These are phyloP conservation scores for Globisporangium spiculum DNA, from an alignment of 352 stramenopile genomes.

Conservation along the genomic window DNA sequence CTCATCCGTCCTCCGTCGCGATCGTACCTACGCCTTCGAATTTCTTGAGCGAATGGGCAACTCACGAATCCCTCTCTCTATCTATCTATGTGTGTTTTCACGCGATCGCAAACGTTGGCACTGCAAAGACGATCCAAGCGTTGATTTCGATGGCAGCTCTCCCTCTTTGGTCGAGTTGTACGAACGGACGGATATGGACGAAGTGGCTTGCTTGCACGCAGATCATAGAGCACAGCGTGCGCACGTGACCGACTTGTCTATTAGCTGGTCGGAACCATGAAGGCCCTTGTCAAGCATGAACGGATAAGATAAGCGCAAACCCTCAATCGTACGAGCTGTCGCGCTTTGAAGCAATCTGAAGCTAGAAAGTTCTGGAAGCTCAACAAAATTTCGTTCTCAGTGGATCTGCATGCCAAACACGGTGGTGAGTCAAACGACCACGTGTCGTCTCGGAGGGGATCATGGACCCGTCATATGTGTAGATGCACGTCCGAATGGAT, in stretches of 20 bases:
- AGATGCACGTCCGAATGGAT: conserved; percentile 9
- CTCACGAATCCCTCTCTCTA: neutral
- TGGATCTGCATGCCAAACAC: neutral
- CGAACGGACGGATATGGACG: neutral
- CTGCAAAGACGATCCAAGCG: conserved; percentile 5
- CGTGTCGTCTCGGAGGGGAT: conserved; percentile 2
- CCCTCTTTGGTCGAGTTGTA: neutral
- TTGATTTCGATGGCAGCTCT: neutral
- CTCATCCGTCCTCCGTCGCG: neutral
- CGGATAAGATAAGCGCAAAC: neutral
- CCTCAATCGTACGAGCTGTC: neutral
- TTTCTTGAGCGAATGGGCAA: neutral
- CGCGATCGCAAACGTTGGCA: conserved; percentile 6
- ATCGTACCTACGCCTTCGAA: neutral
- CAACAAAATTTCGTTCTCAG: neutral
- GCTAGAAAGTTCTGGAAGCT: neutral
- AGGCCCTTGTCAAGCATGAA: neutral
- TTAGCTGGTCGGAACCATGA: conserved; percentile 2
- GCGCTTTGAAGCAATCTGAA: neutral
- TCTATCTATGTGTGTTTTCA: neutral
- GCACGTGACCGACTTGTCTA: neutral
- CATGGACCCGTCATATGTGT: neutral
- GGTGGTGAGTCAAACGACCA: neutral
- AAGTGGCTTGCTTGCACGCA: neutral
- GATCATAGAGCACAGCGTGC: neutral